These are phyloP conservation scores for Inosperma sp. DNA, from an alignment of 768 basidiomycete genomes.

Conservation along the genomic window DNA sequence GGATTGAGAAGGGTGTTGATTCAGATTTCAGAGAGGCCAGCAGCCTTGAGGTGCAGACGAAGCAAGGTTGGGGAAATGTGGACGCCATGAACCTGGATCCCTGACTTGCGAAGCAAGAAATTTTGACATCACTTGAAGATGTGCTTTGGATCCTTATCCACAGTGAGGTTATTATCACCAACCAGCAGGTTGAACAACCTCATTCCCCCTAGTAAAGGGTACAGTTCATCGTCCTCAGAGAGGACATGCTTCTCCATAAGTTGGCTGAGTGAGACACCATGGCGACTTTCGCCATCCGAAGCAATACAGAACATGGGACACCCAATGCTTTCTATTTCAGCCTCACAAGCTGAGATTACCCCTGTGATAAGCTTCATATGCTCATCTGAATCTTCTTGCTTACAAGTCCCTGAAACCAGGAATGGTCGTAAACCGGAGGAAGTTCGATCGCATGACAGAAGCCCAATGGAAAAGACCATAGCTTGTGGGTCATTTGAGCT, in stretches of 20 bases:
- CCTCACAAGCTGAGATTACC: conserved; percentile 3
- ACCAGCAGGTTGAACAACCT: conserved; percentile 19
- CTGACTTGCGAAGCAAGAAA: conserved; percentile 17
- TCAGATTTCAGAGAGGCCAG: not conserved
- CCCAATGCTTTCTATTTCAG: conserved; percentile 6
- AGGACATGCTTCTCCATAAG: conserved; percentile 15
- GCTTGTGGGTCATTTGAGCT: too few relatives aligned
- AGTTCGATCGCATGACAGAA: conserved; percentile 8
- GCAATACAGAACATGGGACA: conserved; percentile 15
- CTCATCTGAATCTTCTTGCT: conserved; percentile 11
- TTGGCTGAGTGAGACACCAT: conserved; percentile 13
- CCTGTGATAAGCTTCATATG: conserved; percentile 11
- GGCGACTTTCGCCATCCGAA: conserved; percentile 21
- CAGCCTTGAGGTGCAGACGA: conserved; percentile 11
- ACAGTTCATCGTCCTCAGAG: too few relatives aligned
- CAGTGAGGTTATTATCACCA: conserved; percentile 26
- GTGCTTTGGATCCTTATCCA: conserved; percentile 28
- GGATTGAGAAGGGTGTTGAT: conserved; percentile 15
- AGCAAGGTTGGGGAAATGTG: conserved; percentile 15
- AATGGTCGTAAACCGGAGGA: conserved; percentile 10
- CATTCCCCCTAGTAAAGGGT: conserved; percentile 11
- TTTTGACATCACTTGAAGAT: conserved; percentile 21
- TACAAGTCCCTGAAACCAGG: conserved; percentile 20
- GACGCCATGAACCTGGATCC: conserved; percentile 17
- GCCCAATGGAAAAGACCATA: conserved; percentile 12